Conservation (phyloP, 306 rosid species). For the Carpinus fangiana region DNA sequence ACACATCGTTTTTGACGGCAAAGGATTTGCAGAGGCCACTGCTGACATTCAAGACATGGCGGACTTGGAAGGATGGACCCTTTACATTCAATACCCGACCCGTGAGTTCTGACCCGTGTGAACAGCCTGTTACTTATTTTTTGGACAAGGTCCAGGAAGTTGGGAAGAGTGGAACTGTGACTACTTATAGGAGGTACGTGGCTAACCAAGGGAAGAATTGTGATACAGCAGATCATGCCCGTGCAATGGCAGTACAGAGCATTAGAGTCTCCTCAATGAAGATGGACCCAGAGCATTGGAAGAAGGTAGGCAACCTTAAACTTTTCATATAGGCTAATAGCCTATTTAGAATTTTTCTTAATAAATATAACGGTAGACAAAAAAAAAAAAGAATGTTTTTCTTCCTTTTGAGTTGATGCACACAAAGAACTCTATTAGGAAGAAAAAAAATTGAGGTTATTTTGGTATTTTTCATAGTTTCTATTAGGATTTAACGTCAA, state of each 20-base stretch:
- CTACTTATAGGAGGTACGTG: conserved; percentile 47
- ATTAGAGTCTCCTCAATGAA: conserved; percentile 65
- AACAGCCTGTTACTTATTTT: conserved; percentile 52
- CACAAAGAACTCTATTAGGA: no score
- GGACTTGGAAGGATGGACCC: conserved; percentile 71
- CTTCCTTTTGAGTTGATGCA: no score
- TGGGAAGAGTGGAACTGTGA: conserved; percentile 49
- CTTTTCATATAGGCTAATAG: no score
- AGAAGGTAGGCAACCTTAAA: conserved; percentile 39
- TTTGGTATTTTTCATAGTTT: no score
- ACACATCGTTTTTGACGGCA: conserved; percentile 50
- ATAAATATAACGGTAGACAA: no score
- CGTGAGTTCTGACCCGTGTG: conserved; percentile 66
- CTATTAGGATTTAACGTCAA: no score
- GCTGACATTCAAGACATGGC: conserved; percentile 82
- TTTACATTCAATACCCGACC: conserved; percentile 81
- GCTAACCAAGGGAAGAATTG: conserved; percentile 37
- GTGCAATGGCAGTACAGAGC: conserved; percentile 34
- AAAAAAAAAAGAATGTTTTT: no score
- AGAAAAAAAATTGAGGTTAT: no score
- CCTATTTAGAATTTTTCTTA: no score
- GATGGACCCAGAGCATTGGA: conserved; percentile 63
- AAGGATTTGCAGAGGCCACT: conserved; percentile 60
- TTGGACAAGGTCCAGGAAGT: conserved; percentile 45
- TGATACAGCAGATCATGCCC: conserved; percentile 19